Evolutionary conservation across 345 rosid species (phyloP).

Genomic region (Reutealis trisperma): DNA sequence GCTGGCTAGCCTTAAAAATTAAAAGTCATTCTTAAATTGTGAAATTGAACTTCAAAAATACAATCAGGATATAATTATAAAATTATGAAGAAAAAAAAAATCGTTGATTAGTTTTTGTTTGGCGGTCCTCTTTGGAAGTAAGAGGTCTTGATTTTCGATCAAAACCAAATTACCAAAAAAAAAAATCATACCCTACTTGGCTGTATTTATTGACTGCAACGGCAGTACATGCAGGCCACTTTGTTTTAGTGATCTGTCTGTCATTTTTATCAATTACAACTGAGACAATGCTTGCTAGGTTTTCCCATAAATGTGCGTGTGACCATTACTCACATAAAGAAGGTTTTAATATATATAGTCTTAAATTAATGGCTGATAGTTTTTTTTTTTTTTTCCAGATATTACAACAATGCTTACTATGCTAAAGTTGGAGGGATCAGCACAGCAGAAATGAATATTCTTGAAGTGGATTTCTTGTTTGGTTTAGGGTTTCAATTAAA

Average conservation of each 20-base stretch:
- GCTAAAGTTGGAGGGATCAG: slow-evolving; percentile 77
- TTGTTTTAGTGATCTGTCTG: slow-evolving; percentile 26
- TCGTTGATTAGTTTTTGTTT: no score
- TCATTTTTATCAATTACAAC: background rate
- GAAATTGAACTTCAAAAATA: no score
- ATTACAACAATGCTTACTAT: slow-evolving; percentile 63
- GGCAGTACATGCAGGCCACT: background rate
- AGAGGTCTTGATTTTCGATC: background rate
- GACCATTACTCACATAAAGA: background rate
- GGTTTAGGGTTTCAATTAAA: slow-evolving; percentile 66
- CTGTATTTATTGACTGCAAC: slow-evolving; percentile 8
- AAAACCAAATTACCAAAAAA: background rate
- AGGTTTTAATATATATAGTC: background rate
- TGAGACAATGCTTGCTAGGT: background rate
- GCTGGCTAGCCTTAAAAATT: background rate
- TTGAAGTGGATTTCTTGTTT: slow-evolving; percentile 73
- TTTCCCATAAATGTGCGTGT: background rate
- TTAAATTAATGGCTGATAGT: background rate
- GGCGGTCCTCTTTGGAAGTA: no score
- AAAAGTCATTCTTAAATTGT: no score
- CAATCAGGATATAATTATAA: no score
- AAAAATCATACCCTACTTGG: slow-evolving; percentile 9
- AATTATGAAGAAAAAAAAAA: no score
- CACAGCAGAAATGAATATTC: slow-evolving; percentile 67
- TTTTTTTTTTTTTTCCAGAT: slow-evolving; percentile 26